phyloP scores from a whole-genome alignment of 345 rosid species.

The Aquilaria yunnanensis region DNA sequence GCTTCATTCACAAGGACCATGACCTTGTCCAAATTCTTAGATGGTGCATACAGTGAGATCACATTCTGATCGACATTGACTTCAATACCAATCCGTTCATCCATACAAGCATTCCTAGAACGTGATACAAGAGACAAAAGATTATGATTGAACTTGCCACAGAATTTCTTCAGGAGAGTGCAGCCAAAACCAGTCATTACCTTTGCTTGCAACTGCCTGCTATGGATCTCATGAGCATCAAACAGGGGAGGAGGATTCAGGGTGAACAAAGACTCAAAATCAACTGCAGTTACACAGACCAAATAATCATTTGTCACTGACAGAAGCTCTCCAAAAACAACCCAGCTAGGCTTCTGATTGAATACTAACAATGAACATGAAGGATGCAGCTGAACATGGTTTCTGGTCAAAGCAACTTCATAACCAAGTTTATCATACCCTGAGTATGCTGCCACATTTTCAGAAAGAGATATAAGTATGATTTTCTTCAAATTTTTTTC shows the following conservation, averaged over 20 bases:
- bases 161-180: conserved; percentile 53
- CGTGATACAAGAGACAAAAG: conserved; percentile 52
- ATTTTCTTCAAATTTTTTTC: conserved; percentile 49
- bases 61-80: conserved; percentile 58
- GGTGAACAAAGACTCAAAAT: conserved; percentile 49
- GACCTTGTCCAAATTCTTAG: conserved; percentile 47
- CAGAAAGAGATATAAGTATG: conserved; percentile 68
- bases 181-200: conserved; percentile 56
- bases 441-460: conserved; percentile 82
- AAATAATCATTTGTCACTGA: conserved; percentile 51
- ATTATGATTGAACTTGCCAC: conserved; percentile 58
- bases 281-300: conserved; percentile 85
- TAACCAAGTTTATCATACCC: conserved; percentile 85
- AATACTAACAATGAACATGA: conserved; percentile 76
- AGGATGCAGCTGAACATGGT: conserved; percentile 75
- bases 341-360: conserved; percentile 80
- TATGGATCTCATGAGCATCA: conserved; percentile 46
- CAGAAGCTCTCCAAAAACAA: conserved; percentile 79
- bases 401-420: conserved; percentile 75
- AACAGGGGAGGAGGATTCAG: conserved; percentile 69
- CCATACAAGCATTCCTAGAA: conserved; percentile 39
- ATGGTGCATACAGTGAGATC: conserved; percentile 54
- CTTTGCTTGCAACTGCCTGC: conserved; percentile 45
- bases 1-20: conserved; percentile 38
- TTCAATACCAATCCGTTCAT: conserved; percentile 57